Base-by-base conservation (phyloP, 2,329 filamentous ascomycete species). In the Fonsecaea monophora region DNA sequence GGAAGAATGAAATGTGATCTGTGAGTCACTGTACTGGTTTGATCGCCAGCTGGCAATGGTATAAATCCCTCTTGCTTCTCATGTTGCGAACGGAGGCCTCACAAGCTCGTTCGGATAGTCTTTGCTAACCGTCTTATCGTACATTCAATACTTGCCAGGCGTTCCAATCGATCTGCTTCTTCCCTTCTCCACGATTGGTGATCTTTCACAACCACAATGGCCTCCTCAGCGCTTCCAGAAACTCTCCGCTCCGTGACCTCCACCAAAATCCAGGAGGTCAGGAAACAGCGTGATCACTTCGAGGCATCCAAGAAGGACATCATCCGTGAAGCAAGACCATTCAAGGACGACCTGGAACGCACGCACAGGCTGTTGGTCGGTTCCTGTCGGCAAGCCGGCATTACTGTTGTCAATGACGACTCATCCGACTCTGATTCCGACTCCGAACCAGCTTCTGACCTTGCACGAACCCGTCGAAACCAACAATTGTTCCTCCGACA, bases 211-310 rank as follows among this genome's bases (percentile, higher is more conserved):
- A 55, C 35, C 48, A 25, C 4, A 48, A 70, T 70, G 68, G 64
- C 76, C 21, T 70, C 70, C 25, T 71, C 75, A 25, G 78, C 78
- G 53, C 79, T 86, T 40, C 84, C 85, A 5, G 79, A 84, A 62
- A 86, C 85, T 13, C 81, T 87, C 34, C 81, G 83, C 61, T 82
- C 83, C 38, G 85, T 87, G 73, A 87, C 84, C 21, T 77, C 78
- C 45, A 84, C 83, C 65, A 88, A 88, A 72, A 82, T 88, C 66
- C 78, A 78, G n/a, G 84, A 88, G 71, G 80, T 88, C 7, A 79
- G 81, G 34, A 84, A 83, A 69, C 82, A 86, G 67, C 84, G 82
- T 32, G 75, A 75, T 0, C 74, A 81, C 2, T 88, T 85, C 70
- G 80, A 84, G 61, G 74, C 76, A 38, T 80, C 79, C 45, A 86